Evolutionary conservation across 257 asterid species (phyloP).

Genomic region (Solanum medicagineum): DNA sequence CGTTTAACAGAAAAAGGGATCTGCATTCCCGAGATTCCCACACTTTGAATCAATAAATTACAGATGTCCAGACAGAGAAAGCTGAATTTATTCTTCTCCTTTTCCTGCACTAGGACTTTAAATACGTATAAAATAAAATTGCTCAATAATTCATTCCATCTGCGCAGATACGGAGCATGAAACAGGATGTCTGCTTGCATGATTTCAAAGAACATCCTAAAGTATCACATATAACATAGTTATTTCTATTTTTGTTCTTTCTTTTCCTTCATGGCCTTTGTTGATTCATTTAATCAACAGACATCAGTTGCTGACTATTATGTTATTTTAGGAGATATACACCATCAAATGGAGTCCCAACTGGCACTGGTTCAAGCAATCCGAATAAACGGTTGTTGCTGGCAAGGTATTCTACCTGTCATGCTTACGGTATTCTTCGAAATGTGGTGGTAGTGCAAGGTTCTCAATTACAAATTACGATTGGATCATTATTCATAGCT

Average conservation of each 20-base stretch:
- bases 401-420: slow-evolving; percentile 76
- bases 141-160: neutral
- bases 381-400: slow-evolving; percentile 68
- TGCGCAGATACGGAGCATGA: neutral
- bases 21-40: neutral
- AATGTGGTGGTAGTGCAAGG: too few species aligned
- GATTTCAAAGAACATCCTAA: neutral
- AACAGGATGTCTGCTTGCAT: too few species aligned
- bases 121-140: neutral
- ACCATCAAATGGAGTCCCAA: slow-evolving; percentile 95
- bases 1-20: too few species aligned
- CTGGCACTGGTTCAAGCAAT: slow-evolving; percentile 76
- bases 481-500: too few species aligned
- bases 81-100: neutral
- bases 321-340: slow-evolving; percentile 56
- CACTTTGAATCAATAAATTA: neutral
- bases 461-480: neutral
- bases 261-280: neutral
- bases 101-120: neutral
- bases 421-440: too few species aligned
- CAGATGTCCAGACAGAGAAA: neutral
- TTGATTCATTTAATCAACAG: too few species aligned
- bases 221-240: slow-evolving; percentile 19
- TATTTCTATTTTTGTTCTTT: neutral
- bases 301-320: neutral